A percentile compares a stretch with the other conserved stretches of the same genome.
Evolutionary conservation across 208 protist species (phyloP).

Genomic region (Acanthamoeba rhysodes): DNA sequence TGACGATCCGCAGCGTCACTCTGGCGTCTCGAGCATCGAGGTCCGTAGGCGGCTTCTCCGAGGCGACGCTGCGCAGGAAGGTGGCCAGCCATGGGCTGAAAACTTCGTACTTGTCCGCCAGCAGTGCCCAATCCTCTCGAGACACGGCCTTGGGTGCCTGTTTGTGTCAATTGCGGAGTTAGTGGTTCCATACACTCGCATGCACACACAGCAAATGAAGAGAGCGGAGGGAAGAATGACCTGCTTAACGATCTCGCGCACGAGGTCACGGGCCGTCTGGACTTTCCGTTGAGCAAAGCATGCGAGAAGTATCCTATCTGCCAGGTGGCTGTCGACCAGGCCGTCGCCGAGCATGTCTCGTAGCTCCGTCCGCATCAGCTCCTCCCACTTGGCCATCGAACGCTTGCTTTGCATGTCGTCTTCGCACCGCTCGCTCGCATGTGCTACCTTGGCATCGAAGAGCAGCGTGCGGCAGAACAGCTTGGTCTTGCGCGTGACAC

Average conservation of each 20-base stretch:
- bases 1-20: conserved; percentile 17
- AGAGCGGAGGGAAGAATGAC: not conserved
- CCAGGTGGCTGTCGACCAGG: conserved; percentile 36
- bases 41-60: not conserved
- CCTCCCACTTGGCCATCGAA: conserved; percentile 47
- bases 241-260: conserved; percentile 20
- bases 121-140: not conserved
- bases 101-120: not conserved
- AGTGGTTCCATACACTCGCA: not conserved
- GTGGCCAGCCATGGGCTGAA: conserved; percentile 36
- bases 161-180: not conserved
- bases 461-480: conserved; percentile 33
- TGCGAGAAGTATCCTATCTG: conserved; percentile 40
- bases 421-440: conserved; percentile 1
- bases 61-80: not conserved
- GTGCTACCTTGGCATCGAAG: conserved; percentile 30
- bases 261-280: conserved; percentile 20
- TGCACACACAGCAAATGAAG: not conserved
- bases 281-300: conserved; percentile 16
- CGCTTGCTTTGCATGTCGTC: not conserved
- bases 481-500: conserved; percentile 29
- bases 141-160: not conserved
- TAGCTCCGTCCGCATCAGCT: conserved; percentile 36
- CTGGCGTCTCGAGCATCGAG: not conserved
- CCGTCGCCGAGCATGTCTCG: conserved; percentile 4